Evolutionary conservation across 768 basidiomycete genomes (phyloP).

Genomic region (Boletus rubescentipes): DNA sequence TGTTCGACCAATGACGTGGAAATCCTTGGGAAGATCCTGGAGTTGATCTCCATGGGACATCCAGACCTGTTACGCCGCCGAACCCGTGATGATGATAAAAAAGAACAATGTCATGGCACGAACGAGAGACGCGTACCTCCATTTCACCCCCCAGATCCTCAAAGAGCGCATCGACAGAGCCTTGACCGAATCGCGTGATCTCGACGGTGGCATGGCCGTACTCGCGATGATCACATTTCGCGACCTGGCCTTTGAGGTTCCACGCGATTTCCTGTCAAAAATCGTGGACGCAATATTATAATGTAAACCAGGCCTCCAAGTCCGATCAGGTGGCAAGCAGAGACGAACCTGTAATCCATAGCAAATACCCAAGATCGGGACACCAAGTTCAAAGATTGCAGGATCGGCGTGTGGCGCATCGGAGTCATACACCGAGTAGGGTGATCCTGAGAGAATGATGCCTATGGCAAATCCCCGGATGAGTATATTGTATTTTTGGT

Average conservation of each 20-base stretch:
- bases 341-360: conserved; percentile 86
- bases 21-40: conserved; percentile 73
- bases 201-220: conserved; percentile 89
- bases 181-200: conserved; percentile 60
- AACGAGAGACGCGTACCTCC: conserved; percentile 53
- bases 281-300: background rate
- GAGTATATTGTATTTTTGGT: background rate
- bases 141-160: conserved; percentile 85
- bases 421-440: conserved; percentile 94
- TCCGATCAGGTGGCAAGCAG: background rate
- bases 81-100: background rate
- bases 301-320: background rate
- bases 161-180: conserved; percentile 73
- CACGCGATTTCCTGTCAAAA: conserved; percentile 83
- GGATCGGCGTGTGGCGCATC: conserved; percentile 95
- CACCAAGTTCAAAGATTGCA: conserved; percentile 79
- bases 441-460: conserved; percentile 96
- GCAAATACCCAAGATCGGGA: conserved; percentile 95
- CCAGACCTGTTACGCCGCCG: conserved; percentile 84
- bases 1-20: conserved; percentile 87
- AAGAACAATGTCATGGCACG: background rate
- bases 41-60: conserved; percentile 99
- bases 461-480: conserved; percentile 42
- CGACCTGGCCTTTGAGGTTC: conserved; percentile 81
- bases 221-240: conserved; percentile 87